A percentile compares a stretch with the other conserved stretches of the same genome.
Conservation (phyloP, 495 filamentous ascomycete genomes). For the Neurospora terricola region DNA sequence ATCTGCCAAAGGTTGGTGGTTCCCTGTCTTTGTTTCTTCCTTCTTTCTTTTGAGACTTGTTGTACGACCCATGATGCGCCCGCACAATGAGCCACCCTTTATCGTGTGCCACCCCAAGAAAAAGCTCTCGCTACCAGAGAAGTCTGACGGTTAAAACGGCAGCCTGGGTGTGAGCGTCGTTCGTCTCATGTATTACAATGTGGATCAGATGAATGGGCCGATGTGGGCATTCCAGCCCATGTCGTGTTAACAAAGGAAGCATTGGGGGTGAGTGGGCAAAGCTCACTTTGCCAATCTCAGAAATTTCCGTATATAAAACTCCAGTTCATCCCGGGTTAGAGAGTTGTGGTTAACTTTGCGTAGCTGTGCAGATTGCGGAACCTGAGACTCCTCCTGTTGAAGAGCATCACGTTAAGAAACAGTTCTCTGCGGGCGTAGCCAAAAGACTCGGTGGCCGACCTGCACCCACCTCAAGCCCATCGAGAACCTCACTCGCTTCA, state of each 20-base stretch:
- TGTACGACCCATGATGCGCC: neutral
- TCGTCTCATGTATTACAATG: neutral
- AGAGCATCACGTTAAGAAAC: constrained; percentile 31
- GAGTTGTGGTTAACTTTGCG: constrained; percentile 10
- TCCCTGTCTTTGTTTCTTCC: neutral
- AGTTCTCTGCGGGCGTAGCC: constrained; percentile 31
- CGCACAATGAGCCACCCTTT: neutral
- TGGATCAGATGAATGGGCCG: neutral
- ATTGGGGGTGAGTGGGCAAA: constrained; percentile 2
- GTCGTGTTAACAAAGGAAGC: neutral
- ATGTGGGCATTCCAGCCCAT: neutral
- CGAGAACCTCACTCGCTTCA: constrained; percentile 27
- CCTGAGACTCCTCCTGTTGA: constrained; percentile 27
- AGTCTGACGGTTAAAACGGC: neutral
- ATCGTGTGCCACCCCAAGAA: neutral
- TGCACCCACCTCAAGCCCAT: constrained; percentile 20
- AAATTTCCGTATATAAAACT: neutral
- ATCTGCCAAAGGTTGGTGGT: constrained; percentile 30
- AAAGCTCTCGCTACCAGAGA: neutral
- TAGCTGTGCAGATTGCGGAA: constrained; percentile 42
- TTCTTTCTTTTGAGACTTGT: neutral
- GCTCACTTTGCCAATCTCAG: neutral
- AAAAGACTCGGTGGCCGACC: constrained; percentile 33
- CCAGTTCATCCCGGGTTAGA: neutral
- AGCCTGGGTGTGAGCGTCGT: neutral